A percentile compares a stretch with the other conserved stretches of the same genome.
Conservation (phyloP, 2,329 filamentous ascomycete genomes). For the Didymella arachidicola region DNA sequence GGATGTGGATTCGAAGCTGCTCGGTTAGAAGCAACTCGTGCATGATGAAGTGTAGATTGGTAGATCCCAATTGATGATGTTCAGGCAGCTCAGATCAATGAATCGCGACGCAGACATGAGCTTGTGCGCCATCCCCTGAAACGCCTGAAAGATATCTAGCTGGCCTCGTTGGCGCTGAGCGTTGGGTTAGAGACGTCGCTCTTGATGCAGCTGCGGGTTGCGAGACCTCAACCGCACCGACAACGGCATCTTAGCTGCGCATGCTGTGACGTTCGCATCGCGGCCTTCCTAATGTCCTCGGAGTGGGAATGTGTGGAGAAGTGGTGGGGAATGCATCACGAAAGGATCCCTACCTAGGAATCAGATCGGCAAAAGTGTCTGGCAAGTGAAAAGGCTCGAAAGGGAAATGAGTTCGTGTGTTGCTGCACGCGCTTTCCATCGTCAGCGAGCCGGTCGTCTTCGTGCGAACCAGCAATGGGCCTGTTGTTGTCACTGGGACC, state of each 20-base stretch:
- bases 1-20: not conserved
- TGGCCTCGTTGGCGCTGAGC: not conserved
- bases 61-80: not conserved
- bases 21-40: constrained; percentile 2
- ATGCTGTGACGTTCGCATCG: constrained; percentile 17
- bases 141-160: not conserved
- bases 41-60: not conserved
- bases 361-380: constrained; percentile 13
- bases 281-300: constrained; percentile 5
- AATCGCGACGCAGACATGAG: not conserved
- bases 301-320: constrained; percentile 16
- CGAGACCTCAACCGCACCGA: not conserved
- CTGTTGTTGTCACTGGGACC: constrained; percentile 10
- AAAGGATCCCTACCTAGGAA: constrained; percentile 13
- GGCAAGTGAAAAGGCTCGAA: constrained; percentile 3
- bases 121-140: not conserved
- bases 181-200: not conserved
- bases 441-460: not conserved
- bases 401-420: constrained; percentile 10
- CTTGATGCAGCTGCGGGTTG: not conserved
- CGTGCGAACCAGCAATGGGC: constrained; percentile 9
- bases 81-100: constrained; percentile 3
- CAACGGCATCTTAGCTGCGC: constrained; percentile 12
- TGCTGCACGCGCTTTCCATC: not conserved
- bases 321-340: constrained; percentile 8